Conservation (phyloP, 192 early-diverging fungal species). For the Coemansia sp. region DNA sequence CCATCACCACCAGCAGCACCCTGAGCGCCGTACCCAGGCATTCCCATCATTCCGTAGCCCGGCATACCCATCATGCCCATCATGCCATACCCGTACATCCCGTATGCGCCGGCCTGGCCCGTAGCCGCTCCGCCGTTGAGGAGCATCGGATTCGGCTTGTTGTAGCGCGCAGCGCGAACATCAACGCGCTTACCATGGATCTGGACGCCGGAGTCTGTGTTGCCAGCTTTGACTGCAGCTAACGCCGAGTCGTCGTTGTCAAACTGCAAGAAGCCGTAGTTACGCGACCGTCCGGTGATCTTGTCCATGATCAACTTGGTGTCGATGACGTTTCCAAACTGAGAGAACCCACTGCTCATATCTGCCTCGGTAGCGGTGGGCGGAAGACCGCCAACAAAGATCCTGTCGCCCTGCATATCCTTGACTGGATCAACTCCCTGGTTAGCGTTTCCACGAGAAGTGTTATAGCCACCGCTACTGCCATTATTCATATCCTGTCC, state of each 20-base stretch:
- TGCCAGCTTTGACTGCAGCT: conserved; percentile 36
- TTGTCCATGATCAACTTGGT: conserved; percentile 83
- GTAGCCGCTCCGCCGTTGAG: conserved; percentile 13
- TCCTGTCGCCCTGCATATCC: conserved; percentile 60
- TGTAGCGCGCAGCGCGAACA: conserved; percentile 41
- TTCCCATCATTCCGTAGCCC: conserved; percentile 13
- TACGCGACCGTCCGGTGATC: conserved; percentile 79
- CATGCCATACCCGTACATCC: conserved; percentile 18
- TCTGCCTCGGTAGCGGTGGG: conserved; percentile 82
- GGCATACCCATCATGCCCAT: conserved; percentile 33
- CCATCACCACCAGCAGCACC: no score
- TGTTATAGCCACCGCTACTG: conserved; percentile 3
- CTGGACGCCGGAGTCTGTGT: conserved; percentile 29
- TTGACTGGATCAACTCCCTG: conserved; percentile 23
- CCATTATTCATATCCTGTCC: background rate
- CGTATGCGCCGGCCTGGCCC: conserved; percentile 6
- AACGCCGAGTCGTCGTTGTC: conserved; percentile 69
- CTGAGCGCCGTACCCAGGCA: conserved; percentile 10
- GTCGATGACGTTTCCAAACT: conserved; percentile 83
- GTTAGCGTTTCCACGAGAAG: background rate
- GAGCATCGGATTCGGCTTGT: conserved; percentile 29
- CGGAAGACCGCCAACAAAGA: conserved; percentile 90
- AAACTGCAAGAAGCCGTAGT: conserved; percentile 92
- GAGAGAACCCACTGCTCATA: conserved; percentile 75
- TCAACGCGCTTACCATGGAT: conserved; percentile 53